These are phyloP conservation scores for Eimeria tenella DNA, from an alignment of 169 alveolate species.

Conservation along the genomic window DNA sequence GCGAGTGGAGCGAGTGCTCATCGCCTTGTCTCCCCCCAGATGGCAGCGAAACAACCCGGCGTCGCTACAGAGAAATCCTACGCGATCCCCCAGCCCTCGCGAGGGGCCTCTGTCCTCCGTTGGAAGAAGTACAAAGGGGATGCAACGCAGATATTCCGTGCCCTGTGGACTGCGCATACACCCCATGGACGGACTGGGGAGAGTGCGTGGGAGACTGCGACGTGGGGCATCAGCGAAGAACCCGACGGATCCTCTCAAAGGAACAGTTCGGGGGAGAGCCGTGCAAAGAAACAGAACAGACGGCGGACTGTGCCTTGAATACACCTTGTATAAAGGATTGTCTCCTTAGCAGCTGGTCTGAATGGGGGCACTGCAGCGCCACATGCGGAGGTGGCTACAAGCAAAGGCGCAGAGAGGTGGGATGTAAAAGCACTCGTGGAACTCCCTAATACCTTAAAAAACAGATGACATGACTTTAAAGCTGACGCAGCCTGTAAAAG, in stretches of 20 bases:
- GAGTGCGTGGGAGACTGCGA: constrained; percentile 84
- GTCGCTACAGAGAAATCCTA: constrained; percentile 61
- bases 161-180: constrained; percentile 83
- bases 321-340: constrained; percentile 77
- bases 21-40: constrained; percentile 75
- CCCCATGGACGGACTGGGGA: constrained; percentile 85
- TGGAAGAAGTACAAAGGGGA: constrained; percentile 73
- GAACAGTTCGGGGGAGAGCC: constrained; percentile 69
- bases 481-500: no score
- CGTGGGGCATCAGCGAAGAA: constrained; percentile 79
- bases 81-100: constrained; percentile 31
- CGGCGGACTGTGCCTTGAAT: constrained; percentile 59
- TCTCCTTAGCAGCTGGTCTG: constrained; percentile 80
- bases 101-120: constrained; percentile 59
- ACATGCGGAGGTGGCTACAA: constrained; percentile 84
- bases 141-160: constrained; percentile 84
- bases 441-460: no score
- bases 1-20: constrained; percentile 83
- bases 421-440: neutral
- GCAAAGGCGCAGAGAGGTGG: constrained; percentile 60
- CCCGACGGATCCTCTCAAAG: constrained; percentile 71
- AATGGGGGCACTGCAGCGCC: constrained; percentile 84
- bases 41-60: constrained; percentile 48
- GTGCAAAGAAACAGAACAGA: constrained; percentile 61
- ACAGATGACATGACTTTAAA: no score